Evolutionary conservation across 768 basidiomycete genomes (phyloP), one percentile per base, ranked within the genome.

Genomic region (Suillus decipiens): DNA sequence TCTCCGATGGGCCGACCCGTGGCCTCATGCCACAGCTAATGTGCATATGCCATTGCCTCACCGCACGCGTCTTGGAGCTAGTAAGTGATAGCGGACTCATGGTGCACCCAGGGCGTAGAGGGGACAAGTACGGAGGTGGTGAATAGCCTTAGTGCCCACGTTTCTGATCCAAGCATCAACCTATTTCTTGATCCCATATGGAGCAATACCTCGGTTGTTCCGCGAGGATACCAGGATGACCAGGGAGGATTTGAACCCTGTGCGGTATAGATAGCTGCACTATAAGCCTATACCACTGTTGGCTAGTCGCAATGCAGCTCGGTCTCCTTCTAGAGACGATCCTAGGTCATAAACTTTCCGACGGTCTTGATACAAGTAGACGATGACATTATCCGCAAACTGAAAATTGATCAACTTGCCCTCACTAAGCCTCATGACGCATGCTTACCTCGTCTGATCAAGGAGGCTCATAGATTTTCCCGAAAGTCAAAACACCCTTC

Each of bases 141-240:
- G 36, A 39, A 39, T 11, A 34, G 99, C 99, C 28, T 28, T 79
- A 94, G 99, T 59, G 96, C 97, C 53, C 91, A 94, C 70, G 87
- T 96, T 37, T 86, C 90, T 14, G 96, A 99, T 75, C 95, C 96
- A 2, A 3, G 95, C 98, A 77, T 96, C 95, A 24, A 99, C 97
- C n/a, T 96, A 99, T 75, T 99, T 98, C 78, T 99, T 99, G 70
- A 97, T 99, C 77, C 86, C 95, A 64, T 88, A 96, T 50, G 97
- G 96, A 3, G 96, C 96, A 19, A 86, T 92, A 48, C 86, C 89
- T 36, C 92, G 94, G 70, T 78, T 92, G 39, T 97, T 99, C 83
- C 90, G 93, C 55, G 96, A 98, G 64, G 48, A 14, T 31, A 51
- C 17, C 93, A 95, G 55, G 93, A 47, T 12, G 45, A 12, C 59